Conservation (phyloP, 2,329 filamentous ascomycete species). For the Aspergillus piperis region DNA sequence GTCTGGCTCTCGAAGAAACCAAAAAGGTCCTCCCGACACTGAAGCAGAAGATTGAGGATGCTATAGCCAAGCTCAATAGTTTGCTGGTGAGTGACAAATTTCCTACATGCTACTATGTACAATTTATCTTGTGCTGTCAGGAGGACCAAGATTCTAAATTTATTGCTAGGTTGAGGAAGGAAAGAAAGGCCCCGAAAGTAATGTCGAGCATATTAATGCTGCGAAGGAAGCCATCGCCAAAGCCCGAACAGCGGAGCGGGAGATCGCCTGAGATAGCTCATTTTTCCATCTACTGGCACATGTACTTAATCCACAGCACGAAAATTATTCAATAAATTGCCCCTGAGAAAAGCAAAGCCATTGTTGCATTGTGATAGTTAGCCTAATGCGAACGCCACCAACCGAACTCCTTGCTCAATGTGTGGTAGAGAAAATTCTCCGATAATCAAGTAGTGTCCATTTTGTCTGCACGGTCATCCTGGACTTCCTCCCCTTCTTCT, state of each 20-base stretch:
- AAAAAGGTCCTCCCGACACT: slow-evolving; percentile 76
- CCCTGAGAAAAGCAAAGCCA: slow-evolving; percentile 11
- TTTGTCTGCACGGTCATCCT: slow-evolving; percentile 54
- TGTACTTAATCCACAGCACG: neutral
- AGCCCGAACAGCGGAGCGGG: slow-evolving; percentile 42
- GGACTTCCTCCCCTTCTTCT: slow-evolving; percentile 53
- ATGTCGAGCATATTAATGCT: slow-evolving; percentile 44
- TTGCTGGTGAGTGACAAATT: slow-evolving; percentile 64
- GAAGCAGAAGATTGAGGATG: slow-evolving; percentile 68
- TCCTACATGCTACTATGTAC: neutral
- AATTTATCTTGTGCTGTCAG: neutral
- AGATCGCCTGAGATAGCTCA: slow-evolving; percentile 35
- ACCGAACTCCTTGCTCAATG: slow-evolving; percentile 32
- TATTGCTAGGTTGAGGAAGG: slow-evolving; percentile 39
- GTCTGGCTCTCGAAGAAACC: slow-evolving; percentile 82
- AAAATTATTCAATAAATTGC: slow-evolving; percentile 6
- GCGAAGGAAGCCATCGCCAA: slow-evolving; percentile 45
- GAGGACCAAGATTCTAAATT: neutral
- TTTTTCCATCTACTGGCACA: neutral
- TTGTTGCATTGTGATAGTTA: slow-evolving; percentile 22
- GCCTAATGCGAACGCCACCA: slow-evolving; percentile 25
- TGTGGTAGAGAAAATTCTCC: slow-evolving; percentile 19
- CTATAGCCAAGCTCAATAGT: slow-evolving; percentile 72
- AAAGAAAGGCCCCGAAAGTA: slow-evolving; percentile 42
- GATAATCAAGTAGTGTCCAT: slow-evolving; percentile 64